Conservation (phyloP, 257 asterid genomes). For the Nicotiana otophora region DNA sequence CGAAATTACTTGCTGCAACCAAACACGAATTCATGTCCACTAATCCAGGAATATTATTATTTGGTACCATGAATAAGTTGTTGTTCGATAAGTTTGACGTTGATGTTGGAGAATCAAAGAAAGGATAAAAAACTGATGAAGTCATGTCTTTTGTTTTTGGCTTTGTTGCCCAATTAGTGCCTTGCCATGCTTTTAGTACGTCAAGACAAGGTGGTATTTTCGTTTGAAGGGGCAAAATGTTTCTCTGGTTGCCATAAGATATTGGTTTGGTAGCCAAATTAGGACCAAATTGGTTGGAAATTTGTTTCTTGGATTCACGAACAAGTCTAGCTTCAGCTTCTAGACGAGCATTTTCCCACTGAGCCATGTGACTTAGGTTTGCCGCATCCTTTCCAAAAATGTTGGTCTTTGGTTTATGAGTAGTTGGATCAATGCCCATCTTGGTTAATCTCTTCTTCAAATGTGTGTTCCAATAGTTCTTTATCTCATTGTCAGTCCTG, state of each 20-base stretch:
- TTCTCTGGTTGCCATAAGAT: too few relatives aligned
- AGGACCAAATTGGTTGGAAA: too few relatives aligned
- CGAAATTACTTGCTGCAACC: not conserved
- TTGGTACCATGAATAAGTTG: not conserved
- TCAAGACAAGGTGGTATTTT: conserved; percentile 2
- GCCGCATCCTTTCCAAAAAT: not conserved
- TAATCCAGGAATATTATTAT: not conserved
- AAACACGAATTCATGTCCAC: not conserved
- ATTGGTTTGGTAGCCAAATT: too few relatives aligned
- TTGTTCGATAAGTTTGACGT: not conserved
- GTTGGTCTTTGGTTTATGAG: conserved; percentile 9
- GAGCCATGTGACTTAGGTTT: conserved; percentile 2
- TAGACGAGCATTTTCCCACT: conserved; percentile 2
- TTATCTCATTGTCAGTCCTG: not conserved
- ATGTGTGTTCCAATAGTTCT: not conserved
- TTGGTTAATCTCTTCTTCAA: not conserved
- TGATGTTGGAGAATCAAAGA: not conserved
- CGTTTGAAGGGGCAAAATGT: not conserved
- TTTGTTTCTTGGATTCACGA: not conserved
- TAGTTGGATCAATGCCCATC: conserved; percentile 1
- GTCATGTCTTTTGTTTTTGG: not conserved
- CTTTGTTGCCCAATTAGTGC: not conserved
- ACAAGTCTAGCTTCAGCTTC: conserved; percentile 7
- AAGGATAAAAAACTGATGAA: not conserved
- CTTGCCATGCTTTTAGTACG: conserved; percentile 1